Conservation (phyloP, 2,329 filamentous ascomycete species). For the Calonectria naviculata region DNA sequence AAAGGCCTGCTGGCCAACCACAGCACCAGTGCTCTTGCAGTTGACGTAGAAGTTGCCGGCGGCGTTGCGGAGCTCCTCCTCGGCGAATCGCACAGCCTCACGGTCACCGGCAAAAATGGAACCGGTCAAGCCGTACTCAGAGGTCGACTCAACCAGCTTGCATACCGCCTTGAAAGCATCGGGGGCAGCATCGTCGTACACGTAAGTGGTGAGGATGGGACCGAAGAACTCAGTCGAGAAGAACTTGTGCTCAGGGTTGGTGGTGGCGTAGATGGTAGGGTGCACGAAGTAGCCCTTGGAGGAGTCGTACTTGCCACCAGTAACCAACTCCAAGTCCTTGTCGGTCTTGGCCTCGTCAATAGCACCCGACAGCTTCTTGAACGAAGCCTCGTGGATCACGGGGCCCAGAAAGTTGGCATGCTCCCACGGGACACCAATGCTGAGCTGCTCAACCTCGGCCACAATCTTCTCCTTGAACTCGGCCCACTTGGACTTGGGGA, state of each 20-base stretch:
- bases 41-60: conserved; percentile 91
- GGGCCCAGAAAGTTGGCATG: conserved; percentile 87
- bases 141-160: conserved; percentile 75
- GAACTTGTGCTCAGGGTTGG: conserved; percentile 78
- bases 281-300: conserved; percentile 85
- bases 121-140: conserved; percentile 83
- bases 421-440: conserved; percentile 75
- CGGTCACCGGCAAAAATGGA: conserved; percentile 80
- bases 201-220: conserved; percentile 78
- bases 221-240: conserved; percentile 86
- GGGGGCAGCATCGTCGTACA: conserved; percentile 76
- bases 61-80: conserved; percentile 76
- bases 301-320: conserved; percentile 81
- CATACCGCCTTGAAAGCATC: conserved; percentile 69
- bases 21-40: conserved; percentile 81
- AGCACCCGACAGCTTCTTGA: conserved; percentile 81
- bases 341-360: conserved; percentile 87
- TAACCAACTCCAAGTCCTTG: conserved; percentile 76
- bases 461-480: conserved; percentile 76
- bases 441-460: conserved; percentile 76
- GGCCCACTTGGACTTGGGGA: conserved; percentile 80
- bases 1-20: conserved; percentile 80
- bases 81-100: conserved; percentile 72
- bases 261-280: conserved; percentile 84
- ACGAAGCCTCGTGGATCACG: conserved; percentile 84